Percentiles rank a stretch among this genome's conserved stretches.
phyloP scores from a whole-genome alignment of 306 rosid genomes.

The Inga oerstediana region DNA sequence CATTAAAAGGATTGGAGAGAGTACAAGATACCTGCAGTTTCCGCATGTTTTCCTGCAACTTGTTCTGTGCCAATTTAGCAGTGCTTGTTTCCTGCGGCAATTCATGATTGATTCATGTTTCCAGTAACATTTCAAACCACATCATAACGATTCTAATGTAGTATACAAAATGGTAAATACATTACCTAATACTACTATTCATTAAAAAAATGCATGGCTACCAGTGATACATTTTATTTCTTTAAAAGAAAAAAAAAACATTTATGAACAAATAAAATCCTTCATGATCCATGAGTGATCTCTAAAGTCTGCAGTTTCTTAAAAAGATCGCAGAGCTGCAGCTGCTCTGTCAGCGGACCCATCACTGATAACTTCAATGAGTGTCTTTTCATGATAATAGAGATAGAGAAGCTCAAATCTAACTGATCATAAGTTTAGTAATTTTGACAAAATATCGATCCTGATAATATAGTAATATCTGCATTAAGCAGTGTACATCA shows the following conservation, averaged over 20 bases:
- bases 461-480: not conserved
- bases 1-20: not conserved
- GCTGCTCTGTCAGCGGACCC: not conserved
- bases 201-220: not conserved
- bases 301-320: constrained; percentile 1
- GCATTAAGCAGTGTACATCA: not conserved
- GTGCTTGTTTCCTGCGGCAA: constrained; percentile 58
- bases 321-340: not conserved
- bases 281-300: not conserved
- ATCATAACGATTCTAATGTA: not conserved
- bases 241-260: not conserved
- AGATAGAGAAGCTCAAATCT: not conserved
- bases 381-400: not conserved
- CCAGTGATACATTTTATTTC: not conserved
- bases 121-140: constrained; percentile 1
- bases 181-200: not conserved
- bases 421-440: not conserved
- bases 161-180: not conserved
- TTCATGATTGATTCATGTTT: constrained; percentile 21
- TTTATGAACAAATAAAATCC: not conserved
- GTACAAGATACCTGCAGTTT: constrained; percentile 59
- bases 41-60: constrained; percentile 65
- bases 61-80: constrained; percentile 70
- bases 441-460: constrained; percentile 13
- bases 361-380: constrained; percentile 6